Conservation (phyloP, 768 basidiomycete genomes). For the Multifurca ochricompacta region DNA sequence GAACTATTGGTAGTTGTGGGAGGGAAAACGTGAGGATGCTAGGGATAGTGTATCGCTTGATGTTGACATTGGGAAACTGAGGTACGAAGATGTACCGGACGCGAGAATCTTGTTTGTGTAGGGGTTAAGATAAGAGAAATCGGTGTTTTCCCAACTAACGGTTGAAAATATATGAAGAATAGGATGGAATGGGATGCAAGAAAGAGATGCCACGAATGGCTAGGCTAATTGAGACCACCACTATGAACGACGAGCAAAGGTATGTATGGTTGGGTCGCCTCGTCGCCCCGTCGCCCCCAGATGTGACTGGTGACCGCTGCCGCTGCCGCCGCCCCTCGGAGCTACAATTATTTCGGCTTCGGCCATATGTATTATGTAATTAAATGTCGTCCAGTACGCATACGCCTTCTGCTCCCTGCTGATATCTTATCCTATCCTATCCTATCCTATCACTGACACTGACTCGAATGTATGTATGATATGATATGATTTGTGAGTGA, state of each 20-base stretch:
- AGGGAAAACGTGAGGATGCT: slow-evolving; percentile 43
- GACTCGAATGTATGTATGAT: too few species aligned
- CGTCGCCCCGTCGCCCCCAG: too few species aligned
- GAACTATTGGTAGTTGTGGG: slow-evolving; percentile 38
- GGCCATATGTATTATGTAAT: slow-evolving; percentile 11
- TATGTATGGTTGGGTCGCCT: neutral
- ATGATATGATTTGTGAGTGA: too few species aligned
- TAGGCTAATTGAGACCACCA: neutral
- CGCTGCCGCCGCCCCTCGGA: slow-evolving; percentile 14
- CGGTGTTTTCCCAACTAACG: neutral
- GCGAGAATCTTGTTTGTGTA: neutral
- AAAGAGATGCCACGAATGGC: neutral
- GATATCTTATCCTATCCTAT: too few species aligned
- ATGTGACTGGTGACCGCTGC: too few species aligned
- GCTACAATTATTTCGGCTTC: slow-evolving; percentile 18
- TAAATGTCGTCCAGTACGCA: neutral
- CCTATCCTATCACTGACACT: too few species aligned
- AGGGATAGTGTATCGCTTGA: slow-evolving; percentile 28
- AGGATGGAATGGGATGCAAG: neutral
- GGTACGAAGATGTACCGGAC: neutral
- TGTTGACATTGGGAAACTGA: slow-evolving; percentile 13
- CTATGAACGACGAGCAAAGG: slow-evolving; percentile 1
- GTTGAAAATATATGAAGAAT: neutral
- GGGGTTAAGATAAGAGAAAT: neutral
- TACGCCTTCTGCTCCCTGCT: too few species aligned